Percentiles rank a stretch among this genome's conserved stretches.
phyloP scores from a whole-genome alignment of 2,329 filamentous ascomycete species.

The Pezizomycotina sp. region DNA sequence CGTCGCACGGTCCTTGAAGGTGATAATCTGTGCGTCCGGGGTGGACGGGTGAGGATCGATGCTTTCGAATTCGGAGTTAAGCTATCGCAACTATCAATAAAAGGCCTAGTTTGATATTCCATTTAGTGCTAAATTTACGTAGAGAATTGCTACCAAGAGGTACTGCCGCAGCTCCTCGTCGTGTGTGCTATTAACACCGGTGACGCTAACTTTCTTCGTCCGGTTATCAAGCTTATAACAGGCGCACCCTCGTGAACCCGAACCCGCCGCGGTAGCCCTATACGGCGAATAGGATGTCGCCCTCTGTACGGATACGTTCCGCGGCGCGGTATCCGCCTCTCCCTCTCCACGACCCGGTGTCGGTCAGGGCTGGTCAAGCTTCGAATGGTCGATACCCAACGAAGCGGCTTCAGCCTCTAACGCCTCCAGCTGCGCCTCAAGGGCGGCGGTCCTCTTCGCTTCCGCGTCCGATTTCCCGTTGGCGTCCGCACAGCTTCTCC shows the following conservation, averaged over 20 bases:
- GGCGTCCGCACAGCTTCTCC: slow-evolving; percentile 20
- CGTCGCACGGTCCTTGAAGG: slow-evolving; percentile 38
- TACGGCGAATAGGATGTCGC: slow-evolving; percentile 27
- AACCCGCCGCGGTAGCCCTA: slow-evolving; percentile 36
- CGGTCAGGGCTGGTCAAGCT: slow-evolving; percentile 32
- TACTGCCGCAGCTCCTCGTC: slow-evolving; percentile 57
- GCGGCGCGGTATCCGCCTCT: slow-evolving; percentile 30
- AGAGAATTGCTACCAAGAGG: slow-evolving; percentile 39
- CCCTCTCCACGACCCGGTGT: slow-evolving; percentile 31
- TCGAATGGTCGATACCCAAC: slow-evolving; percentile 47
- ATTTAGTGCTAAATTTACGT: background rate
- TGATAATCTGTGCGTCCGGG: slow-evolving; percentile 32
- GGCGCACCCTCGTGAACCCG: slow-evolving; percentile 28
- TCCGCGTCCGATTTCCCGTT: slow-evolving; percentile 25
- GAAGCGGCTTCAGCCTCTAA: slow-evolving; percentile 55
- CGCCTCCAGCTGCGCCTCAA: slow-evolving; percentile 56
- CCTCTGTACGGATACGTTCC: slow-evolving; percentile 27
- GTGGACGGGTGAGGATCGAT: slow-evolving; percentile 21
- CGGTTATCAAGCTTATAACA: slow-evolving; percentile 51
- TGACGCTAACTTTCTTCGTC: slow-evolving; percentile 49
- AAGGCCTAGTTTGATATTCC: slow-evolving; percentile 22
- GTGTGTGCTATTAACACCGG: slow-evolving; percentile 45
- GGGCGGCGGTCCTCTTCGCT: slow-evolving; percentile 40
- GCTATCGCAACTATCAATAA: slow-evolving; percentile 10
- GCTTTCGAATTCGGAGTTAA: slow-evolving; percentile 22